These are phyloP conservation scores for Lyophyllum atratum DNA, from an alignment of 768 basidiomycete species.

Conservation along the genomic window DNA sequence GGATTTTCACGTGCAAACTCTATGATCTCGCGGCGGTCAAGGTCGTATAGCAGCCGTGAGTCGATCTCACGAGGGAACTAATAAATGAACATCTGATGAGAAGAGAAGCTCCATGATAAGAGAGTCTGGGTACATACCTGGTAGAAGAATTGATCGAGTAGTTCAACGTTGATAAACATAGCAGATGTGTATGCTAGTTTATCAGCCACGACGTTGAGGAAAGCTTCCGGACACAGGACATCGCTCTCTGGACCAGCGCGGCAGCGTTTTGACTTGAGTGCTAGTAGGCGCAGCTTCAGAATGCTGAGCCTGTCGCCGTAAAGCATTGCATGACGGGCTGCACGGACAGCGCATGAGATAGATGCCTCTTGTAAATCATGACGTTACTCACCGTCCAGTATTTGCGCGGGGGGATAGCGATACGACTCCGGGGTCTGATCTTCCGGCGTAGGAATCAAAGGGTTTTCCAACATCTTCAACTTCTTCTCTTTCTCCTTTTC, in stretches of 20 bases:
- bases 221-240: slow-evolving; percentile 92
- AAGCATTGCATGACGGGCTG: slow-evolving; percentile 91
- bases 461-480: slow-evolving; percentile 45
- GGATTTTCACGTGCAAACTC: slow-evolving; percentile 97
- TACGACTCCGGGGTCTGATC: slow-evolving; percentile 68
- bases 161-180: slow-evolving; percentile 98
- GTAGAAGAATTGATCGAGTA: slow-evolving; percentile 98
- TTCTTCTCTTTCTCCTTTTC: slow-evolving; percentile 71
- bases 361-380: neutral
- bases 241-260: slow-evolving; percentile 85
- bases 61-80: slow-evolving; percentile 99
- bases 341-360: slow-evolving; percentile 13
- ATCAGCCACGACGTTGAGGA: slow-evolving; percentile 95
- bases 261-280: slow-evolving; percentile 89
- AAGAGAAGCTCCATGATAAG: neutral
- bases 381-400: slow-evolving; percentile 77
- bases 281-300: slow-evolving; percentile 82
- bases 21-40: slow-evolving; percentile 88
- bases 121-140: slow-evolving; percentile 55
- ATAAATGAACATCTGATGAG: neutral
- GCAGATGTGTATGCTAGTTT: slow-evolving; percentile 95
- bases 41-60: slow-evolving; percentile 86
- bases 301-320: slow-evolving; percentile 81
- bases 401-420: slow-evolving; percentile 87
- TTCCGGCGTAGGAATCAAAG: slow-evolving; percentile 30